Evolutionary conservation across 2,329 filamentous ascomycete species (phyloP).

Genomic region (Ascochyta rabiei): DNA sequence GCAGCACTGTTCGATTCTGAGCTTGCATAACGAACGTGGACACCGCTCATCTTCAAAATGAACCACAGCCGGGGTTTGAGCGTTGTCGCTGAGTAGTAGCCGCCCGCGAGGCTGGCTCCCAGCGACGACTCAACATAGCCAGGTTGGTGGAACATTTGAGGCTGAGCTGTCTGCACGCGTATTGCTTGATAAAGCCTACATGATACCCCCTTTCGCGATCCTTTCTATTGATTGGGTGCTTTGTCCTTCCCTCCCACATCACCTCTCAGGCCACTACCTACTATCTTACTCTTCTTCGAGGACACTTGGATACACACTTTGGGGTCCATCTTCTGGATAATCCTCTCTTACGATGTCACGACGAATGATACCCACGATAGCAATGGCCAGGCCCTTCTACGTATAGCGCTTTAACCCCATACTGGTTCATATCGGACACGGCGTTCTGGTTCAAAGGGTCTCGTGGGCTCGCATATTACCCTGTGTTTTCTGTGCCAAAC

Average conservation of each 20-base stretch:
- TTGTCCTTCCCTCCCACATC: conserved; percentile 18
- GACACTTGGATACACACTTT: conserved; percentile 21
- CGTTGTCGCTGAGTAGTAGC: conserved; percentile 12
- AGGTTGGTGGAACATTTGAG: background rate
- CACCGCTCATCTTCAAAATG: background rate
- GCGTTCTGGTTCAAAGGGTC: conserved; percentile 23
- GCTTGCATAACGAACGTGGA: background rate
- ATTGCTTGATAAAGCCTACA: background rate
- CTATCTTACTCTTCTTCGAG: conserved; percentile 15
- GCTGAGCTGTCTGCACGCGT: background rate
- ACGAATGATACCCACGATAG: conserved; percentile 47
- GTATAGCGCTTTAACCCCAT: conserved; percentile 32
- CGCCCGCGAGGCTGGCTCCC: conserved; percentile 10
- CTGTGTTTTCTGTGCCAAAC: conserved; percentile 14
- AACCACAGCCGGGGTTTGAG: conserved; percentile 10
- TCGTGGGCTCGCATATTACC: conserved; percentile 23
- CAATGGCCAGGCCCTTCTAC: conserved; percentile 35
- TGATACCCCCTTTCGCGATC: conserved; percentile 14
- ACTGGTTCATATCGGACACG: conserved; percentile 24
- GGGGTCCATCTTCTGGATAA: conserved; percentile 26
- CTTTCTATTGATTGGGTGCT: conserved; percentile 15
- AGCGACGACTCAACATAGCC: conserved; percentile 2
- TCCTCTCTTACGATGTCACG: conserved; percentile 42
- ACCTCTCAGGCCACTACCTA: conserved; percentile 11
- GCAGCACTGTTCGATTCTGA: conserved; percentile 45